Evolutionary conservation across 805 yeast species (phyloP).

Genomic region (Wickerhamomyces chaumierensis): DNA sequence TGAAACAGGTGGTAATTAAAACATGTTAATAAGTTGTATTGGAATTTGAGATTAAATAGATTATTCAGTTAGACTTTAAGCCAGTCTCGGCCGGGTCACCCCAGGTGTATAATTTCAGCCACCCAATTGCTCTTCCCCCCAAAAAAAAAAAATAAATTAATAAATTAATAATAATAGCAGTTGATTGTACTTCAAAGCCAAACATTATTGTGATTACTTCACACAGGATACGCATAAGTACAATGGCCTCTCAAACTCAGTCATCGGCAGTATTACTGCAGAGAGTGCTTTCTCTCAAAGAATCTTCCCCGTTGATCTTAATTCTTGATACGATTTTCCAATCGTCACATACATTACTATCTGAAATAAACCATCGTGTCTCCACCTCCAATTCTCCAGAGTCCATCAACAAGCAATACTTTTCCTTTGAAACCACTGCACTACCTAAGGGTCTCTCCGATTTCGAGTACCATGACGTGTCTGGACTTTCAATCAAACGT

Average conservation of each 20-base stretch:
- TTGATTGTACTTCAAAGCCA: no score
- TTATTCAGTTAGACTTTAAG: no score
- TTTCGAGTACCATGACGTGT: slow-evolving; percentile 32
- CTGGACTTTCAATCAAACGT: slow-evolving; percentile 12
- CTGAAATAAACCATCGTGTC: slow-evolving; percentile 42
- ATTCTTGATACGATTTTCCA: slow-evolving; percentile 63
- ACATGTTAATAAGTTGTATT: no score
- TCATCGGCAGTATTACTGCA: slow-evolving; percentile 47
- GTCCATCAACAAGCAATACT: slow-evolving; percentile 31
- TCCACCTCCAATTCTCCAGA: slow-evolving; percentile 7
- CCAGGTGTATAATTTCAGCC: no score
- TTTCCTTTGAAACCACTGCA: slow-evolving; percentile 59
- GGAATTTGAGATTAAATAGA: no score
- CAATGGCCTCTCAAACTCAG: slow-evolving; percentile 25
- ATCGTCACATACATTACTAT: slow-evolving; percentile 42
- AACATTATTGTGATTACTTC: no score
- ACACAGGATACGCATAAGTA: no score
- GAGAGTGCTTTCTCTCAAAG: slow-evolving; percentile 60
- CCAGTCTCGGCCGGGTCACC: no score
- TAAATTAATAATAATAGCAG: no score
- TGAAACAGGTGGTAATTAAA: no score
- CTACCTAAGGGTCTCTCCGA: slow-evolving; percentile 37
- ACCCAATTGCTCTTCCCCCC: no score
- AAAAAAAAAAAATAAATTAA: no score
- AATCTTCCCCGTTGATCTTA: slow-evolving; percentile 62